phyloP scores from a whole-genome alignment of 192 early-diverging fungal genomes.

The Spinellus fusiger region DNA sequence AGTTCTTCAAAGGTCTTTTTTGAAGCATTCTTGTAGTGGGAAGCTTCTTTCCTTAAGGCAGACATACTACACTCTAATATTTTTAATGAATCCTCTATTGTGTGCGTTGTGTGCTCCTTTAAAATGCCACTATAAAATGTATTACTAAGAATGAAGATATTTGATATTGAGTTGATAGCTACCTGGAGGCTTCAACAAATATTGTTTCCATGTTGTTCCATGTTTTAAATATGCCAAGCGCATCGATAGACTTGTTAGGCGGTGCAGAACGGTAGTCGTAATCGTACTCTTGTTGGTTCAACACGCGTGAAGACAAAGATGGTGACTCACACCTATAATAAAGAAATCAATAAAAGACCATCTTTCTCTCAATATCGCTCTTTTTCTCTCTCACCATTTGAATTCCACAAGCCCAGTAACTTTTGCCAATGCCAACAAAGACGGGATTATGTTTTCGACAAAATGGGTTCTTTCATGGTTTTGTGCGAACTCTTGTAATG shows the following conservation, averaged over 20 bases:
- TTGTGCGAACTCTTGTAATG: background rate
- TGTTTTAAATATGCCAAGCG: conserved; percentile 1
- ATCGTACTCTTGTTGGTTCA: conserved; percentile 1
- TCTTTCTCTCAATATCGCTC: background rate
- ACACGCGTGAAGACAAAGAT: background rate
- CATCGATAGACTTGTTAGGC: background rate
- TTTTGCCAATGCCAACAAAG: conserved; percentile 1
- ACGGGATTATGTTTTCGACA: conserved; percentile 8
- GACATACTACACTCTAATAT: conserved; percentile 3
- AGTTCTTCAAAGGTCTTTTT: conserved; percentile 1
- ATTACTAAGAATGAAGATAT: background rate
- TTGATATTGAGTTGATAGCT: background rate
- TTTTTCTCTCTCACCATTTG: conserved; percentile 12
- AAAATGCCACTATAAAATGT: conserved; percentile 4
- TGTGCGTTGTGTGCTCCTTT: background rate
- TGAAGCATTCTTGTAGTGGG: background rate
- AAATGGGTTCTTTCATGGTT: conserved; percentile 11
- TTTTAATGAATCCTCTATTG: conserved; percentile 1
- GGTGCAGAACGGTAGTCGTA: conserved; percentile 1
- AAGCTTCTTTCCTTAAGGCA: background rate
- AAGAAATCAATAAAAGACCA: conserved; percentile 8
- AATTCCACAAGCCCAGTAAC: conserved; percentile 4
- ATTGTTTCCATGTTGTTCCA: conserved; percentile 3
- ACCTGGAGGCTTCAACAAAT: conserved; percentile 8
- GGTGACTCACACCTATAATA: conserved; percentile 8